Base-by-base conservation (phyloP, 164 flowering plant genomes). In the Aristolochia californica region DNA sequence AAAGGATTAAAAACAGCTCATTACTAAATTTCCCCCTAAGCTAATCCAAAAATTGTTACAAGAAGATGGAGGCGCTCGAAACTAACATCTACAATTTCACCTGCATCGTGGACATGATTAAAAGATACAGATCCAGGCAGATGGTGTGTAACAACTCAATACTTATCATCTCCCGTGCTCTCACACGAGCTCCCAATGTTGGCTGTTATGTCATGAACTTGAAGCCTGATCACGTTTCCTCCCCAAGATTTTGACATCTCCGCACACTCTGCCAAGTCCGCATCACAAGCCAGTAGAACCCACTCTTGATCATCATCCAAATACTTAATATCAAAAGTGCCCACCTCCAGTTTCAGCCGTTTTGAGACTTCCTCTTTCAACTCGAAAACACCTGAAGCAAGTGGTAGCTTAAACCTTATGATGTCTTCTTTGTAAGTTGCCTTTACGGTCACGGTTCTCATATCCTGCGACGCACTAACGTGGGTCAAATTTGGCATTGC, bases 171-270 rank as follows among this genome's bases (percentile, higher is more conserved):
- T 30, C 86, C 87, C 5, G 86, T 76, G 78, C 96, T 94, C 75
- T 84, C 99, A 60, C 87, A 84, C 2, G 97, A 94, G 75, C 99
- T 89, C 15, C 97, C 97, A 17, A 80, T 79, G 69, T 74, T 83
- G 38, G 85, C 49, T 67, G 64, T 50, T 45, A 74, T 53, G 48
- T 93, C 97, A 52, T 79, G 84, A 48, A 89, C 74, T 49, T 62
- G 54, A 55, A 93, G 68, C 66, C 97, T 80, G 62, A 85, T 72
- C 51, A 83, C 70, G 49, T 72, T 81, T 63, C 75, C 62, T 18
- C 90, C 82, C 2, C 87, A 77, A 27, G 81, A 74, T 69, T 62
- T 77, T 11, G 79, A 74, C 27, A 84, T 57, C 47, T 94, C 97
- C 43, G 85, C 45, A 59, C 99, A 94, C 60, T 94, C 99, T 57